These are phyloP conservation scores for Madurella fahalii DNA, from an alignment of 2,329 filamentous ascomycete genomes.

Conservation along the genomic window DNA sequence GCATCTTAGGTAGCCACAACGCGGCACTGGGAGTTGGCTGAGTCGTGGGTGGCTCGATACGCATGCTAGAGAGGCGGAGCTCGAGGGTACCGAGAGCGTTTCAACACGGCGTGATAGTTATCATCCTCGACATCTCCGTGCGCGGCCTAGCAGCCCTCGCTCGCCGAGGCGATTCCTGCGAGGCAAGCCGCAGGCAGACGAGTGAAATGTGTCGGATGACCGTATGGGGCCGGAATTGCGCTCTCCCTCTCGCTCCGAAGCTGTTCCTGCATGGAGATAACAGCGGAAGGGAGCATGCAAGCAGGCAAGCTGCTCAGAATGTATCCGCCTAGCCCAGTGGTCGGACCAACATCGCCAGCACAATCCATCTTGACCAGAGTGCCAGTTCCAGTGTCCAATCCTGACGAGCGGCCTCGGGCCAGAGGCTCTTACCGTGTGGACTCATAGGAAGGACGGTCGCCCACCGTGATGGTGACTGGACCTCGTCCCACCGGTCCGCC, in stretches of 20 bases:
- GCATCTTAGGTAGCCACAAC: slow-evolving; percentile 35
- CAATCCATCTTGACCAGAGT: slow-evolving; percentile 47
- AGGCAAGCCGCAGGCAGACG: slow-evolving; percentile 31
- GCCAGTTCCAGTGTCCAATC: slow-evolving; percentile 59
- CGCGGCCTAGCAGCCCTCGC: slow-evolving; percentile 41
- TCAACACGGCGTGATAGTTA: slow-evolving; percentile 33
- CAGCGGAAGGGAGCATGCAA: slow-evolving; percentile 21
- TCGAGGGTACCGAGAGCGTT: slow-evolving; percentile 42
- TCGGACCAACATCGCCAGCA: slow-evolving; percentile 33
- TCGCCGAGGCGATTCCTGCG: slow-evolving; percentile 44
- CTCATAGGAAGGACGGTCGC: slow-evolving; percentile 68
- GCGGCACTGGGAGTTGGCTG: slow-evolving; percentile 38
- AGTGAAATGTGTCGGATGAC: slow-evolving; percentile 39
- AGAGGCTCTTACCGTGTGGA: slow-evolving; percentile 70
- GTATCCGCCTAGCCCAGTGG: slow-evolving; percentile 31
- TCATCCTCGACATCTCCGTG: slow-evolving; percentile 44
- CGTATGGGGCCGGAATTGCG: slow-evolving; percentile 45
- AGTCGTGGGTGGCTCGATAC: slow-evolving; percentile 21
- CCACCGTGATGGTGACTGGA: slow-evolving; percentile 54
- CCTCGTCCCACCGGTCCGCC: slow-evolving; percentile 49
- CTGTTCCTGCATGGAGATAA: slow-evolving; percentile 22
- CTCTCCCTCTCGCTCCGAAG: slow-evolving; percentile 39
- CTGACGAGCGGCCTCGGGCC: slow-evolving; percentile 71
- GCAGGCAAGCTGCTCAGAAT: slow-evolving; percentile 21
- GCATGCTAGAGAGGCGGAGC: slow-evolving; percentile 22